Conservation (phyloP, 208 protist species). For the Acanthamoeba sp. region DNA sequence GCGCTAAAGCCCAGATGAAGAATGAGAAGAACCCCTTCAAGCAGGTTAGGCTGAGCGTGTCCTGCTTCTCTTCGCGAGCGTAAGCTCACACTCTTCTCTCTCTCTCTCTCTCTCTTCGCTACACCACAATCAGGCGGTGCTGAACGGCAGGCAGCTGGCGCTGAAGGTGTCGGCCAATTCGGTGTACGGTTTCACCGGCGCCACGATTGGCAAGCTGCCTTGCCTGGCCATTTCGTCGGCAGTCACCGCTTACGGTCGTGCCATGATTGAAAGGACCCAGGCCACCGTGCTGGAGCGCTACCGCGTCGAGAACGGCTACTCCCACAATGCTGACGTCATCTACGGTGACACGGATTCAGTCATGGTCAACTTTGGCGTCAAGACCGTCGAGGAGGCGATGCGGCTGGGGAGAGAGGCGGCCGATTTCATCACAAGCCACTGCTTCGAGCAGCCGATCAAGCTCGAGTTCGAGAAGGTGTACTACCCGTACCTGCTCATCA, state of each 20-base stretch:
- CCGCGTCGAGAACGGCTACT: conserved; percentile 92
- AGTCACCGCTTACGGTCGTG: conserved; percentile 96
- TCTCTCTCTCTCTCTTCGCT: not conserved
- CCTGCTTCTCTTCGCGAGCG: not conserved
- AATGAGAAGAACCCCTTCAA: conserved; percentile 92
- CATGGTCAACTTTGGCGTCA: conserved; percentile 98
- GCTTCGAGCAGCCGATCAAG: conserved; percentile 96
- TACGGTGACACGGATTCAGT: conserved; percentile 99
- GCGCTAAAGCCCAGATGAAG: conserved; percentile 91
- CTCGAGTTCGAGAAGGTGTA: conserved; percentile 99
- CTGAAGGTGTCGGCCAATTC: conserved; percentile 99
- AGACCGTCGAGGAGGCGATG: conserved; percentile 84
- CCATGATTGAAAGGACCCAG: conserved; percentile 99
- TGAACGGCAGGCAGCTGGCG: conserved; percentile 98
- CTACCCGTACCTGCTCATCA: conserved; percentile 99
- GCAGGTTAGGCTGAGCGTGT: not conserved
- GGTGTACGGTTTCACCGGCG: conserved; percentile 99
- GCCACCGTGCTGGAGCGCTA: conserved; percentile 94
- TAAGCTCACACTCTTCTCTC: not conserved
- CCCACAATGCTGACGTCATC: conserved; percentile 96
- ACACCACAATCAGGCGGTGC: conserved; percentile 87
- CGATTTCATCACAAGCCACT: conserved; percentile 91
- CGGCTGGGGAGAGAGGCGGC: conserved; percentile 93
- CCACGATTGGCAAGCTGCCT: conserved; percentile 98
- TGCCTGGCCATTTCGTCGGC: conserved; percentile 96